Evolutionary conservation across 2,329 filamentous ascomycete genomes (phyloP).

Genomic region (Alternaria triticimaculans): DNA sequence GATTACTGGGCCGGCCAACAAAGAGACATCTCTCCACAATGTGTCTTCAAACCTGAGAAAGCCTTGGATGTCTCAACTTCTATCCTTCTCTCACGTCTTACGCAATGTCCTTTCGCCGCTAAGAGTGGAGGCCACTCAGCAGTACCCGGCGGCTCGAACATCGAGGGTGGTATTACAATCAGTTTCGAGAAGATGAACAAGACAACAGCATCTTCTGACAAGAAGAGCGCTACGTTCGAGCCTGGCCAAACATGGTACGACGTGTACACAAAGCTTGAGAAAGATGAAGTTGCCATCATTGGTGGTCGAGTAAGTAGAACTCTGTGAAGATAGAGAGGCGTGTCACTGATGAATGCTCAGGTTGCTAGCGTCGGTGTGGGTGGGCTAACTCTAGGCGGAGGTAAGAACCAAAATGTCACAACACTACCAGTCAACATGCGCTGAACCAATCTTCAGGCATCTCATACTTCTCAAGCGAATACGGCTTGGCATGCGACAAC

Average conservation of each 20-base stretch:
- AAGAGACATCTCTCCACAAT: neutral
- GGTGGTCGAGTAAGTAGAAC: conserved; percentile 18
- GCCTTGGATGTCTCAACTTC: neutral
- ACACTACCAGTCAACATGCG: conserved; percentile 11
- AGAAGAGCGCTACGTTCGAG: conserved; percentile 5
- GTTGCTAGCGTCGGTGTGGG: conserved; percentile 26
- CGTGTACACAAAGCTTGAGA: conserved; percentile 34
- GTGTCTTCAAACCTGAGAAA: neutral
- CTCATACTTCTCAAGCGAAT: conserved; percentile 19
- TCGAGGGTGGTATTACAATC: conserved; percentile 23
- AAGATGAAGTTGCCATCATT: conserved; percentile 4
- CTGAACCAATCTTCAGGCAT: conserved; percentile 30
- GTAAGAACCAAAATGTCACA: neutral
- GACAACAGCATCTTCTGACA: conserved; percentile 1
- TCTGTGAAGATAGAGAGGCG: neutral
- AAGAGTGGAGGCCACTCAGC: conserved; percentile 23
- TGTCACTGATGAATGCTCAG: neutral
- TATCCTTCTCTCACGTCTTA: neutral
- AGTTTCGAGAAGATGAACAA: conserved; percentile 16
- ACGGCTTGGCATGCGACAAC: conserved; percentile 44
- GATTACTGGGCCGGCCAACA: neutral
- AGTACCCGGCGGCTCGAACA: conserved; percentile 30
- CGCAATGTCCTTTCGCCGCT: conserved; percentile 26
- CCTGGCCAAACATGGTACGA: conserved; percentile 32
- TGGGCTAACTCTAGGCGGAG: conserved; percentile 35